These are phyloP conservation scores for Peterozyma toletana DNA, from an alignment of 805 yeast species.

Conservation along the genomic window DNA sequence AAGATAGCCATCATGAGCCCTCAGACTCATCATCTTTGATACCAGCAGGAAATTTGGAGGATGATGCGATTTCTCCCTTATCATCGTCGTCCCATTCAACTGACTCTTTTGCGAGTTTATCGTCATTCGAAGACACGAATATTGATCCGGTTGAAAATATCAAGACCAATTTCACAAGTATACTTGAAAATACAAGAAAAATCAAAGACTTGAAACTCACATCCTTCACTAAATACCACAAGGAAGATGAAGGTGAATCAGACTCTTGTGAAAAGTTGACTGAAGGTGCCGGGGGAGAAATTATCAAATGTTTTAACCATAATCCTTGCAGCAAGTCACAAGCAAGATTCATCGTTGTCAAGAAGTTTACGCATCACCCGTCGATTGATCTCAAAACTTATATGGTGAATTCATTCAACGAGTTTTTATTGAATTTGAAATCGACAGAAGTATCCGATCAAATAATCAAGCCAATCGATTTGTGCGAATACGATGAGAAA, in stretches of 20 bases:
- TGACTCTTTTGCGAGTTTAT: no score
- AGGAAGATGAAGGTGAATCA: background rate
- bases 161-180: no score
- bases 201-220: no score
- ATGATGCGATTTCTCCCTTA: no score
- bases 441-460: background rate
- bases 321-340: conserved; percentile 1
- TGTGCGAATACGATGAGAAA: conserved; percentile 1
- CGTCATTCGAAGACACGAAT: no score
- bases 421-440: conserved; percentile 4
- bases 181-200: no score
- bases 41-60: no score
- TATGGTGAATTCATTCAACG: conserved; percentile 2
- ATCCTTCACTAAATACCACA: no score
- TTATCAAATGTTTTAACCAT: conserved; percentile 2
- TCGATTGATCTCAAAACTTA: background rate
- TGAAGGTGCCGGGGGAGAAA: conserved; percentile 7
- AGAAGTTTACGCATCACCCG: background rate
- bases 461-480: conserved; percentile 5
- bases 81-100: no score
- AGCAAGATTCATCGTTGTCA: background rate
- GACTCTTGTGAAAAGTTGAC: conserved; percentile 1
- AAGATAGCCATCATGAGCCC: no score
- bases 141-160: no score
- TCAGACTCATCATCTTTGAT: no score